Base-by-base conservation (phyloP, 768 basidiomycete species). In the Suillus tomentosus region DNA sequence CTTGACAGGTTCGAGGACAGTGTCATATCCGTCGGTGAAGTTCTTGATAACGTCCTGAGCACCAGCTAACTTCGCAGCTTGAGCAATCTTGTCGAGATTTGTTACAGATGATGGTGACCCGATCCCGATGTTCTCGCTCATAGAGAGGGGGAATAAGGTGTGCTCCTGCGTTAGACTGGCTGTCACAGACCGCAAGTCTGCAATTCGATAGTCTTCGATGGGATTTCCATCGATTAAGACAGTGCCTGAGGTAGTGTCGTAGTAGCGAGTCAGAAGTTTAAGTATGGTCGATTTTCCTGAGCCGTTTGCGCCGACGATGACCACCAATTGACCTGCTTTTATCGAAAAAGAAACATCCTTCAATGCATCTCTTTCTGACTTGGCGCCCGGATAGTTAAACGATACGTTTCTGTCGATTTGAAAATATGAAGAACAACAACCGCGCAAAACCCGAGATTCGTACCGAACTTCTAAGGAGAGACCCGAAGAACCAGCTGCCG, bases 321-420 rank as follows among this genome's bases (percentile, higher is more conserved):
- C 72, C 3, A 75, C 78, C 5, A 78, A 66, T 22, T 74, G 73
- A 5, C 78, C 78, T 7, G 72, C 70, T 14, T 66, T 63, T 34
- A 79, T 72, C 13, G 68, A 67, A 56, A 79, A 76, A 5, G 72
- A 72, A 3, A 76, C 69, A n/a, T 67, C 24, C 56, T 67, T 60
- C 63, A 77, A 64, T 27, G 73, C 76, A 0, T 65, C 37, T 13
- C 61, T 68, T 27, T 69, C 64, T 17, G 71, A 64, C 19, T 69
- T 66, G 59, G 74, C 75, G 24, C 78, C 80, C 0, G 85, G 85
- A 66, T 89, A 89, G 11, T 75, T 70, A 64, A 88, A 88, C 0
- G 75, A 74, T 0, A 88, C 79, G 58, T 86, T 69, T 22, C 87
- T 88, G 42, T 24, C 37, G 31, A 22, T 59, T 27, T 31, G 27